Evolutionary conservation across 257 asterid species (phyloP), one percentile per base, ranked within the genome.

Genomic region (Jacaranda mimosifolia): DNA sequence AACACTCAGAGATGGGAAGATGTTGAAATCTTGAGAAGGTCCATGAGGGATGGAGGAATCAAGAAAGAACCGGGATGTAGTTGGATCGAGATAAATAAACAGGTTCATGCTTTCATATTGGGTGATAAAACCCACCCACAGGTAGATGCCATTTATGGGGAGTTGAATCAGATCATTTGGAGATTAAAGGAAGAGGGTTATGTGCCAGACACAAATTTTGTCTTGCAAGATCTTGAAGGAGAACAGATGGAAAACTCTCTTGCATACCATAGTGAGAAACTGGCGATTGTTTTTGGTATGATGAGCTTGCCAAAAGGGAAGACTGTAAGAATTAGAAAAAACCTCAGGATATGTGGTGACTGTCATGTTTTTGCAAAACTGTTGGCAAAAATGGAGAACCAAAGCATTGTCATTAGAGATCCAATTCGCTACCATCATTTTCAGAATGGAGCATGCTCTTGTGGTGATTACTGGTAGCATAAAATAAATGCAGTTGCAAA

Each of bases 1-100:
- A 91, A 84, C 42, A 76, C 92, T 70, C 90, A 89, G 48, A 84
- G 91, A 82, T 94, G 98, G 96, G 93, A 86, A 12, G 97, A 91
- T 38, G 95, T 83, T 73, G 83, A 77, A 64, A 70, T 73, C 15
- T 77, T 94, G 84, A 87, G 99, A 86, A 76, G 74, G 46, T 83
- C 87, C 18, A 91, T 94, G 99, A 89, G 46, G 83, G 80, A 72
- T 3, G 77, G 64, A 76, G 93, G 98, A 80, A 82, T 94, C n/a
- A 89, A 87, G 88, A 92, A 94, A 82, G 97, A 92, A 83, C 99
- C 99, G 0, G 99, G 99, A 13, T 94, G 99, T 79, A 94, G 99
- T 80, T 94, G 99, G 99, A 85, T 94, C 48, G 99, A 94, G 85
- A 83, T 91, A 45, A 82, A 92, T 46, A 87, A 87, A 55, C 81